Percentiles rank a stretch among this genome's conserved stretches.
phyloP scores from a whole-genome alignment of 2,329 filamentous ascomycete genomes.

The Colletotrichum destructivum region DNA sequence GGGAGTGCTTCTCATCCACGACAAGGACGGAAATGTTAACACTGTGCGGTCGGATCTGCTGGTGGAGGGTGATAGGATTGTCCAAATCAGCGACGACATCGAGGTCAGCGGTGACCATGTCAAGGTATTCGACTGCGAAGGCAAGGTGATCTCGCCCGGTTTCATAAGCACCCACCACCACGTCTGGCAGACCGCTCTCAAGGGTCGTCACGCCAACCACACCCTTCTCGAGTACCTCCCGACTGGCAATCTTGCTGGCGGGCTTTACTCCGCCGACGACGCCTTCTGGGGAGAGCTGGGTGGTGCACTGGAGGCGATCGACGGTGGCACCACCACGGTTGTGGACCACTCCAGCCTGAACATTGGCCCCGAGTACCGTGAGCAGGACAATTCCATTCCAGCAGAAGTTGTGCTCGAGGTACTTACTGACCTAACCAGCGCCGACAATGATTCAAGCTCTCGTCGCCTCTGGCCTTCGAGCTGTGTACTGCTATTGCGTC shows the following conservation, averaged over 20 bases:
- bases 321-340: constrained; percentile 58
- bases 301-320: constrained; percentile 57
- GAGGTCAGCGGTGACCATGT: constrained; percentile 46
- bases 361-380: constrained; percentile 28
- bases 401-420: fast-evolving
- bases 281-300: constrained; percentile 62
- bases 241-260: constrained; percentile 48
- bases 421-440: constrained; percentile 34
- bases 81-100: constrained; percentile 55
- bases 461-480: constrained; percentile 60
- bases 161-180: constrained; percentile 63
- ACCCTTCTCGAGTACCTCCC: constrained; percentile 47
- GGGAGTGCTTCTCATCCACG: constrained; percentile 12
- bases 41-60: constrained; percentile 1
- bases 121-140: constrained; percentile 56
- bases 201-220: constrained; percentile 46
- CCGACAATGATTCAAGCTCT: constrained; percentile 55
- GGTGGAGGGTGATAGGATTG: constrained; percentile 19
- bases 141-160: constrained; percentile 57
- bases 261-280: constrained; percentile 50
- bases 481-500: constrained; percentile 60
- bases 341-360: constrained; percentile 42
- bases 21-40: constrained; percentile 11
- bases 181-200: constrained; percentile 59
- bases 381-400: not conserved